These are phyloP conservation scores for bread wheat (Triticum aestivum) DNA, from an alignment of 176 grass and related monocot genomes.

Conservation along the genomic window IWGSC_CS_RefSeq_v2.1 NC_057811.1:450640903-450641402, in stretches of 20 bases:
- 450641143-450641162: not conserved
- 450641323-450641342: not conserved
- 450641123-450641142: not conserved
- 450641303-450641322: slow-evolving; percentile 63
- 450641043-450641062: not conserved
- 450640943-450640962: not conserved
- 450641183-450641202: not conserved
- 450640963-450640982: not conserved
- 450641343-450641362: not conserved
- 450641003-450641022: not conserved
- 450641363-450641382: not conserved
- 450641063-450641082: not conserved
- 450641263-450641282: not conserved
- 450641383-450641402: not conserved
- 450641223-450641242: slow-evolving; percentile 55
- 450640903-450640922: not conserved
- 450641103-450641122: not conserved
- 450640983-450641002: not conserved
- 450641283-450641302: slow-evolving; percentile 63
- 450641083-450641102: not conserved
- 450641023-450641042: not conserved
- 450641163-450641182: not conserved
- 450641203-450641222: not conserved
- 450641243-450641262: slow-evolving; percentile 67
- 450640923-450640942: not conserved